These are phyloP conservation scores for Gracilaria vermiculophylla DNA, from an alignment of 23 red algal genomes.

Conservation along the genomic window DNA sequence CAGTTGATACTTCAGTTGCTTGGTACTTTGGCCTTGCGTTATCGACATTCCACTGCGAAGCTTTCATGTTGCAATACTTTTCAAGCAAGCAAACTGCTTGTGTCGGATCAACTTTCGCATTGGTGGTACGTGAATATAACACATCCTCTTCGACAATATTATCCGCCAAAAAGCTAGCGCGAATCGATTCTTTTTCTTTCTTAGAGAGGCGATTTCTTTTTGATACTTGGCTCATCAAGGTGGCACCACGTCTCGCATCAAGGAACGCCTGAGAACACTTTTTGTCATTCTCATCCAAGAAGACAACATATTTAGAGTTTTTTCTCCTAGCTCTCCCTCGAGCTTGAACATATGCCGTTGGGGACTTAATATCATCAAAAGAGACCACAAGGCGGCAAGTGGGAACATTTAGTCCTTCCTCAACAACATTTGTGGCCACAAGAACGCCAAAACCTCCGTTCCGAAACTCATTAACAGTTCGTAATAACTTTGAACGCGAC, in stretches of 20 bases:
- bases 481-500: constrained; percentile 39
- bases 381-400: constrained; percentile 51
- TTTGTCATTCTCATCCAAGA: neutral
- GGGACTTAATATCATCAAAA: constrained; percentile 28
- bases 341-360: constrained; percentile 43
- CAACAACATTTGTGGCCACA: constrained; percentile 56
- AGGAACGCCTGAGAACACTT: neutral
- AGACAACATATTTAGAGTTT: constrained; percentile 40
- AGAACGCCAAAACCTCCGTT: constrained; percentile 47
- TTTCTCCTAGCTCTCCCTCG: constrained; percentile 46
- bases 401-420: constrained; percentile 64
- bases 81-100: constrained; percentile 39
- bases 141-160: neutral
- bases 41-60: neutral
- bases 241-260: neutral
- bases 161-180: neutral
- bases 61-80: constrained; percentile 30
- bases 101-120: constrained; percentile 30
- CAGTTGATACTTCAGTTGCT: neutral
- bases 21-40: neutral
- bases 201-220: neutral
- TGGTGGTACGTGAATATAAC: constrained; percentile 38
- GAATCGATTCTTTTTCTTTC: neutral
- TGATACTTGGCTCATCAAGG: neutral
- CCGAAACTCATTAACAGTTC: constrained; percentile 54